Evolutionary conservation across 2,329 filamentous ascomycete genomes (phyloP), one percentile per base, ranked within the genome.

Genomic region (Cylindrodendrum hubeiense): DNA sequence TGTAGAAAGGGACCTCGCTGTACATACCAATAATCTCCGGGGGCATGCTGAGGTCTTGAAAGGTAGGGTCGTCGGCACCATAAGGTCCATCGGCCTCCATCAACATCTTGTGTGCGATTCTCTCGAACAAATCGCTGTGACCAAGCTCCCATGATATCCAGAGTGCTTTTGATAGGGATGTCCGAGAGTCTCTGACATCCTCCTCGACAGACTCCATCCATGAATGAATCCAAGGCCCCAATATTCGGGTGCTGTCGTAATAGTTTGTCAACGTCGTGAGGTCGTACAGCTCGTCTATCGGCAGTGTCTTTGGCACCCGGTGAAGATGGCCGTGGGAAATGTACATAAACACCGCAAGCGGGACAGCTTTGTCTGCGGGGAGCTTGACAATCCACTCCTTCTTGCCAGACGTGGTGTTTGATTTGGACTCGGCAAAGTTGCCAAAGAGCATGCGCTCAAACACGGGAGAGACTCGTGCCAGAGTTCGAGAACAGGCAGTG

Each of bases 111-210:
- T 68, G 30, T 57, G 12, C 66, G 10, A 72, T 63, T 9, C 67
- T 66, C 7, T 33, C 44, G 24, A 79, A 78, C 1, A 63, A 53
- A 6, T 71, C 63, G 4, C 65, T 55, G 10, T 69, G 60, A 0
- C 77, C 77, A 24, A 79, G 59, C 64, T 78, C 76, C 73, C 77
- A 79, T 1, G 74, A 66, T 3, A 79, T 71, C 69, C 75, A 78
- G 3, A 79, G 54, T 3, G 76, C 41, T 51, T 75, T 74, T 10
- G 72, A 65, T 54, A 73, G 56, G 9, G 66, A 54, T 5, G 60
- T 60, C 17, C 66, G 67, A 2, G 68, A 69, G 8, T 69, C 63
- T 1, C 57, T 58, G 3, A 53, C 56, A 19, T 64, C 61, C 3
- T 70, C 69, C 8, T 66, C 68, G 12, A 69, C 54, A 1, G 63